Evolutionary conservation across 1,139 yeast species (phyloP).

Genomic region (Hyphopichia khmerensis): DNA sequence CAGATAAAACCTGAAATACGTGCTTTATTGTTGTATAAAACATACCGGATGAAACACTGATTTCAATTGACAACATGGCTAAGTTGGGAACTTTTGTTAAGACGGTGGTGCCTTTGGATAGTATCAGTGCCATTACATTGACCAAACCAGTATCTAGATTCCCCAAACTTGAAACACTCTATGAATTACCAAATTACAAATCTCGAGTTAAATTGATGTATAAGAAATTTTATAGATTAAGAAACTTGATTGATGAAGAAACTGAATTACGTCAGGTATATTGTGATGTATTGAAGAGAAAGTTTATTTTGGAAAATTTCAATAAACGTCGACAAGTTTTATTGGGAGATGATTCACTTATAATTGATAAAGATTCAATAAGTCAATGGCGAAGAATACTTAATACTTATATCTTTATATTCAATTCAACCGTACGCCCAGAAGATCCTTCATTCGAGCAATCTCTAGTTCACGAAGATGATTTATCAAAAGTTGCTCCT

Average conservation of each 20-base stretch:
- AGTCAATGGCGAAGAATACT: slow-evolving; percentile 20
- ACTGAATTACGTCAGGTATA: background rate
- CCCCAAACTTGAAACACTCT: slow-evolving; percentile 9
- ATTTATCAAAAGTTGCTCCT: slow-evolving; percentile 13
- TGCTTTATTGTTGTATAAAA: too few species aligned
- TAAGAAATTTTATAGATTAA: slow-evolving; percentile 31
- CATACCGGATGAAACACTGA: too few species aligned
- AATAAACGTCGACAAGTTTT: slow-evolving; percentile 15
- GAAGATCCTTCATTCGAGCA: slow-evolving; percentile 10
- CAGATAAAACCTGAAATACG: too few species aligned
- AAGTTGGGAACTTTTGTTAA: slow-evolving; percentile 1
- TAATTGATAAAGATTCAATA: slow-evolving; percentile 13
- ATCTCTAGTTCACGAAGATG: slow-evolving; percentile 18
- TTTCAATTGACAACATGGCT: background rate
- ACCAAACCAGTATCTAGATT: slow-evolving; percentile 7
- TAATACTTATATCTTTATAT: slow-evolving; percentile 39
- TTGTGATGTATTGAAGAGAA: slow-evolving; percentile 1
- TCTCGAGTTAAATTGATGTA: slow-evolving; percentile 21
- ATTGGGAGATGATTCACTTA: slow-evolving; percentile 15
- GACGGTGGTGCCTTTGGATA: background rate
- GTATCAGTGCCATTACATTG: background rate
- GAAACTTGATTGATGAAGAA: slow-evolving; percentile 22
- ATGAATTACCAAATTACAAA: slow-evolving; percentile 10
- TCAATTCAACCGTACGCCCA: slow-evolving; percentile 33
- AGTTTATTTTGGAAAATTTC: slow-evolving; percentile 16